Evolutionary conservation across 2,329 filamentous ascomycete species (phyloP).

Genomic region (Ascochyta koolunga): DNA sequence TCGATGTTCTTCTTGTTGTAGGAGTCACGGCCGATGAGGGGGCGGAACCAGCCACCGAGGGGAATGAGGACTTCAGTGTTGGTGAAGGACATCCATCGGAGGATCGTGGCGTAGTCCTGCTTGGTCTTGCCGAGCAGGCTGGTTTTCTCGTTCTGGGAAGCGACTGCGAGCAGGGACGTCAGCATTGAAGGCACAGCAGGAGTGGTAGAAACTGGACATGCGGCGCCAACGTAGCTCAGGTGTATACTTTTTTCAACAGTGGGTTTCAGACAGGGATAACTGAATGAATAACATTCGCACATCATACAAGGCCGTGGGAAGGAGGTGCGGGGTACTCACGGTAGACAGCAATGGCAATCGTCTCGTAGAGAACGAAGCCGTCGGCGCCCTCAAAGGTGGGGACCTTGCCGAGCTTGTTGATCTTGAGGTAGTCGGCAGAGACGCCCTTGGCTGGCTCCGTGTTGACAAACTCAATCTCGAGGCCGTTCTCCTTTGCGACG

Average conservation of each 20-base stretch:
- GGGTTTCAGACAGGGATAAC: slow-evolving; percentile 85
- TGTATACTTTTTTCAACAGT: slow-evolving; percentile 79
- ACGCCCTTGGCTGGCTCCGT: slow-evolving; percentile 69
- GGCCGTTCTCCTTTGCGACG: slow-evolving; percentile 95
- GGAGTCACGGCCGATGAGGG: slow-evolving; percentile 77
- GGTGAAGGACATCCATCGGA: slow-evolving; percentile 97
- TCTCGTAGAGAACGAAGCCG: slow-evolving; percentile 87
- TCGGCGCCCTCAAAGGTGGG: slow-evolving; percentile 92
- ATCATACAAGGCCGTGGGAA: slow-evolving; percentile 54
- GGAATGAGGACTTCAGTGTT: slow-evolving; percentile 82
- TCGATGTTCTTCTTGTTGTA: slow-evolving; percentile 99
- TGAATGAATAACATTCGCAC: slow-evolving; percentile 71
- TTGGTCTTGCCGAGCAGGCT: slow-evolving; percentile 99
- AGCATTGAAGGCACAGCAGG: slow-evolving; percentile 37
- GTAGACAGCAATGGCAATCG: slow-evolving; percentile 96
- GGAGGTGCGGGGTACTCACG: slow-evolving; percentile 67
- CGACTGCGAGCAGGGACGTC: slow-evolving; percentile 67
- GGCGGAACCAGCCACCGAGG: slow-evolving; percentile 82
- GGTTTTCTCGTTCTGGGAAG: slow-evolving; percentile 99
- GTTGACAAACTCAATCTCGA: slow-evolving; percentile 86
- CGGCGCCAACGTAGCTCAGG: slow-evolving; percentile 72
- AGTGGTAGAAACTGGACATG: slow-evolving; percentile 14
- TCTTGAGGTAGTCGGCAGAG: slow-evolving; percentile 78
- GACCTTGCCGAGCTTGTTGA: slow-evolving; percentile 88
- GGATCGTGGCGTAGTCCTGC: slow-evolving; percentile 98